Percentiles rank a stretch among this genome's conserved stretches.
These are phyloP conservation scores for Ceratocystis variospora DNA, from an alignment of 2,329 filamentous ascomycete species.

Conservation along the genomic window DNA sequence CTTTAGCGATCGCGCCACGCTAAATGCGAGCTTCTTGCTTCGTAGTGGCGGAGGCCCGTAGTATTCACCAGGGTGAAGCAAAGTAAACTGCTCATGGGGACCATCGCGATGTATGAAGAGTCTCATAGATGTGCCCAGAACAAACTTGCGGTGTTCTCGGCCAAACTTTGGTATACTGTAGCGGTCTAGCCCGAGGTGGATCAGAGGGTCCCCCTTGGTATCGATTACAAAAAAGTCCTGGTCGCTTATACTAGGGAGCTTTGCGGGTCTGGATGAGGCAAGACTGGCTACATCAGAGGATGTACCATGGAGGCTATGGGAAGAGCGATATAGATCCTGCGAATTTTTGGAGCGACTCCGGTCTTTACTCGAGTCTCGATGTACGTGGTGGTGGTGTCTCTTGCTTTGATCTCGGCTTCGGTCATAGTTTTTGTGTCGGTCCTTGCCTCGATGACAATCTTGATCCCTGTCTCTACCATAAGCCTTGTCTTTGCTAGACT, in stretches of 20 bases:
- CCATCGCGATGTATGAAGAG: conserved; percentile 54
- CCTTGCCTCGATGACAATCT: not conserved
- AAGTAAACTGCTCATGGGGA: conserved; percentile 41
- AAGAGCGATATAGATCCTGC: not conserved
- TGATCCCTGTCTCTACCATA: conserved; percentile 1
- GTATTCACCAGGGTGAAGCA: conserved; percentile 32
- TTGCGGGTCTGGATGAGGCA: not conserved
- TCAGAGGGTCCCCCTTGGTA: conserved; percentile 60
- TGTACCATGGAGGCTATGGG: not conserved
- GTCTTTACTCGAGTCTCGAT: not conserved
- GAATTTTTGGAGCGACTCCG: not conserved
- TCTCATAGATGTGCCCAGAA: conserved; percentile 51
- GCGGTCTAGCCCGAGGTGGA: conserved; percentile 60
- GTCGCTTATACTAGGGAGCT: conserved; percentile 18
- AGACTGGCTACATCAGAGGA: not conserved
- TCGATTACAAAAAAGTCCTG: conserved; percentile 48
- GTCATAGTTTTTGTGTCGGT: not conserved
- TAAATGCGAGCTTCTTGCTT: conserved; percentile 17
- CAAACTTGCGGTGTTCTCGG: conserved; percentile 51
- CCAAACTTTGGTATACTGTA: conserved; percentile 59
- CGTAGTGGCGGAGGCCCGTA: conserved; percentile 11
- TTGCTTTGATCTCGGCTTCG: conserved; percentile 1
- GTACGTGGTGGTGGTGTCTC: not conserved
- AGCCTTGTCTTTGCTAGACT: not conserved
- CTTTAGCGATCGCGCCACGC: conserved; percentile 10